Evolutionary conservation across 108 stramenopile species (phyloP).

Genomic region (Nitzschia sp.): DNA sequence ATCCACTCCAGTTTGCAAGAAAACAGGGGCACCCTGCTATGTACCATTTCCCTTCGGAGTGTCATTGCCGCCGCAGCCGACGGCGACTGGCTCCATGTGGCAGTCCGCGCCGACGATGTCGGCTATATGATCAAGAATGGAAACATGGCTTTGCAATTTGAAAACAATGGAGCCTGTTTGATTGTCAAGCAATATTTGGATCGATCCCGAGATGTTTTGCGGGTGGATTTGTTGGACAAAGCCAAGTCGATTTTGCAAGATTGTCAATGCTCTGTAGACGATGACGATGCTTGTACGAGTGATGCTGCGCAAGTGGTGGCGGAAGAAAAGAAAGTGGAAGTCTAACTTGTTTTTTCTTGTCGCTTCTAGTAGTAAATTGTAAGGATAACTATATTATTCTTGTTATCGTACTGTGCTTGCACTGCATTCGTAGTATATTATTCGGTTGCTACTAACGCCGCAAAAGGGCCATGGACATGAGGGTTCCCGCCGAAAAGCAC

Average conservation of each 20-base stretch:
- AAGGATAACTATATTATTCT: no score
- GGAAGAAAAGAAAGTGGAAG: background rate
- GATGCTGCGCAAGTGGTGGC: background rate
- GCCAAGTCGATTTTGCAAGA: no score
- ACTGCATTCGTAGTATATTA: no score
- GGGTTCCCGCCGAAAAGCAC: constrained; percentile 21
- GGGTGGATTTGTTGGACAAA: constrained; percentile 35
- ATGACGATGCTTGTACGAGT: background rate
- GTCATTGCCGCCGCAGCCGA: constrained; percentile 73
- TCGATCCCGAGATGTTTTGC: constrained; percentile 39
- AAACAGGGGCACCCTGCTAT: constrained; percentile 54
- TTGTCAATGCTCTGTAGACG: background rate
- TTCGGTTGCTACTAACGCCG: background rate
- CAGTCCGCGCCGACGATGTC: constrained; percentile 49
- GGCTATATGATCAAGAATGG: constrained; percentile 60
- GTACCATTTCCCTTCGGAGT: constrained; percentile 48
- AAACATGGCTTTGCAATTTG: constrained; percentile 71
- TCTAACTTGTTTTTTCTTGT: no score
- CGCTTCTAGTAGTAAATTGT: no score
- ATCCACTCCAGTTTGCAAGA: constrained; percentile 29
- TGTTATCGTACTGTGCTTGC: no score
- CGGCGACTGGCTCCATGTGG: constrained; percentile 66
- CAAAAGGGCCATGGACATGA: background rate
- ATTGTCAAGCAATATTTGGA: constrained; percentile 68
- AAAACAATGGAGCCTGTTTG: constrained; percentile 45